Evolutionary conservation across 306 rosid genomes (phyloP).

Genomic region (Prunus dulcis): DNA sequence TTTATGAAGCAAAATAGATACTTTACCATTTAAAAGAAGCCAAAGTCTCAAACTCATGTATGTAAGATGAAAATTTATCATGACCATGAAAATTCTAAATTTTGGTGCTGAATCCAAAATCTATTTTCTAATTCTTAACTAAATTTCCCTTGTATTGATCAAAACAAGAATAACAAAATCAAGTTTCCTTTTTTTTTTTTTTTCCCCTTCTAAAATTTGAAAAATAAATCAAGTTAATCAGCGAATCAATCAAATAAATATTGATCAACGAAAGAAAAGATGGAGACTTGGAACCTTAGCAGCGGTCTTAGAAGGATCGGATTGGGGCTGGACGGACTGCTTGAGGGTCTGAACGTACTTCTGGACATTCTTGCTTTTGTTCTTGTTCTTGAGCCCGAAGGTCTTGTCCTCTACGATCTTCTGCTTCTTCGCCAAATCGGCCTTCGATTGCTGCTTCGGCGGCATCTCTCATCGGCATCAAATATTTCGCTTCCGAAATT

Average conservation of each 20-base stretch:
- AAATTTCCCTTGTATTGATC: background rate
- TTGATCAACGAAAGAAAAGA: background rate
- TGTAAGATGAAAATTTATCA: background rate
- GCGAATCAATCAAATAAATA: background rate
- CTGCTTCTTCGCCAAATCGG: conserved; percentile 93
- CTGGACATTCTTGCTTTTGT: conserved; percentile 84
- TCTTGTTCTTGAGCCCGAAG: conserved; percentile 90
- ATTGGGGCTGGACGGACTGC: conserved; percentile 58
- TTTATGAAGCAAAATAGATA: background rate
- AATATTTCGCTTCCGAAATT: background rate
- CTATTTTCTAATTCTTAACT: background rate
- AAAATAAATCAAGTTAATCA: background rate
- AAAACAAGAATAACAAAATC: background rate
- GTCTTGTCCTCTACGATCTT: conserved; percentile 94
- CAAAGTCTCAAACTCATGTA: background rate
- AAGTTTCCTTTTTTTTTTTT: background rate
- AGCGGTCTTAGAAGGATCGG: conserved; percentile 46
- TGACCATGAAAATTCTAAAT: background rate
- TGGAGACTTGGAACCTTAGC: conserved; percentile 49
- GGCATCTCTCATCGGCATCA: conserved; percentile 53
- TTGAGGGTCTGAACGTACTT: conserved; percentile 80
- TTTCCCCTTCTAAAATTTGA: background rate
- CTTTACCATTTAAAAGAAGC: background rate
- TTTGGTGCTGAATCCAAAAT: background rate
- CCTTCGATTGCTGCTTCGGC: conserved; percentile 67